Evolutionary conservation across 2,329 filamentous ascomycete species (phyloP).

Genomic region (Colletotrichum plurivorum): DNA sequence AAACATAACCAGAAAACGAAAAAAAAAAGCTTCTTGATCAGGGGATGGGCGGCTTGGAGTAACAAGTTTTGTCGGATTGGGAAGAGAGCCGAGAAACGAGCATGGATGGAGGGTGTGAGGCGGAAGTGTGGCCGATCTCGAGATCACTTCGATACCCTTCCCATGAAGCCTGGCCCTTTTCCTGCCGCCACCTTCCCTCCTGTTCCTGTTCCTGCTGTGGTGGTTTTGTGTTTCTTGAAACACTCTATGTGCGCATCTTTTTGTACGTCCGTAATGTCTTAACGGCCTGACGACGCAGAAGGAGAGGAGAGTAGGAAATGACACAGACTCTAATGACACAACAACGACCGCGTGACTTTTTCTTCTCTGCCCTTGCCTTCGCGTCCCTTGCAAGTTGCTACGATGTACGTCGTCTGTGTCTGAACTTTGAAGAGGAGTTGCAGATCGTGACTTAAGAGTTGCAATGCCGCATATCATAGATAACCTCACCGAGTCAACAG

Average conservation of each 20-base stretch:
- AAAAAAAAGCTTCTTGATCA: constrained; percentile 5
- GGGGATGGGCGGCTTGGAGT: too few species aligned
- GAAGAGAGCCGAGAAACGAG: constrained; percentile 8
- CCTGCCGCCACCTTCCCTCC: neutral
- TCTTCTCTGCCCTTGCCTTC: neutral
- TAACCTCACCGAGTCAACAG: neutral
- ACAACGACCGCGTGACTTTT: neutral
- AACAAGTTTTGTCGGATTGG: neutral
- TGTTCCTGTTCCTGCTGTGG: neutral
- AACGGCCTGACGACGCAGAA: constrained; percentile 1
- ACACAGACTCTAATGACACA: neutral
- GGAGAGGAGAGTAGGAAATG: neutral
- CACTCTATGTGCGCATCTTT: neutral
- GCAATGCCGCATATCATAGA: too few species aligned
- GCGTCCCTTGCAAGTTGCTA: neutral
- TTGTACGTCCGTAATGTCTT: constrained; percentile 6
- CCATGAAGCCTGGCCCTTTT: neutral
- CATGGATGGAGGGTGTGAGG: neutral
- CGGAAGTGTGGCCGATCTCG: constrained; percentile 14
- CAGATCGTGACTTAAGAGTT: neutral
- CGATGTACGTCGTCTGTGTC: neutral
- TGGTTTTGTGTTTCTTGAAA: neutral
- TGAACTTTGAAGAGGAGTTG: neutral
- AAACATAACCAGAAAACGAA: neutral
- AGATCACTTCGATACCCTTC: constrained; percentile 17